Evolutionary conservation across 331 rosid genomes (phyloP), one percentile per base, ranked within the genome.

Genomic region (Cucumis variabilis): DNA sequence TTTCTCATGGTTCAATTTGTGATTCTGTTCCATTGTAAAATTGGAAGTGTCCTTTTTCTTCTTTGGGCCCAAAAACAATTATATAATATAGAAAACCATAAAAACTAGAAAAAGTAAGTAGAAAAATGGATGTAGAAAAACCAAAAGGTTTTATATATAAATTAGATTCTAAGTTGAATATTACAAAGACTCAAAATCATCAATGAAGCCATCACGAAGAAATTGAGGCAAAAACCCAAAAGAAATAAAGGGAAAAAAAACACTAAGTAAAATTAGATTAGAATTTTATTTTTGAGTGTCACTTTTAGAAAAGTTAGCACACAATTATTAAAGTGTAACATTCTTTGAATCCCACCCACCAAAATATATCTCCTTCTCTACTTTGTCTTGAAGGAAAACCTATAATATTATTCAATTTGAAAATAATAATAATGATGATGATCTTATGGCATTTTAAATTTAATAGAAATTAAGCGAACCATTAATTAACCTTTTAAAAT

Each of bases 331-430:
- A 78, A 78, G 84, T 25, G 58, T 51, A 24, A 8, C 83, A 50
- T 78, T 78, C 66, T 78, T 78, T 78, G 67, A 78, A 78, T 78
- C 67, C 84, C 84, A 78, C 84, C 84, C 67, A 78, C 14, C 67
- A 78, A 78, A 78, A 46, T 76, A 46, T 76, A 76, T 76, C 82
- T 46, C 8, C 62, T n/a, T 76, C 21, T 23, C 62, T 76, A 46
- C 82, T 76, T 76, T 76, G 21, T 76, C 82, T 76, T 12, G 33
- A 76, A 76, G 82, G 58, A 74, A 74, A 58, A 0, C 23, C 48
- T 44, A 74, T 41, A 10, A 41, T 23, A 10, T 21, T 23, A 58
- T 58, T 58, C 65, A 58, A 58, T 3, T 3, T 41, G 9, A 10
- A 75, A 74, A 74, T 11, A 11, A 19, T 0, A 75, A 41, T 5